A percentile compares a stretch with the other conserved stretches of the same genome.
These are phyloP conservation scores for Ceratocystiopsis sp. DNA, from an alignment of 2,329 filamentous ascomycete genomes.

Conservation along the genomic window DNA sequence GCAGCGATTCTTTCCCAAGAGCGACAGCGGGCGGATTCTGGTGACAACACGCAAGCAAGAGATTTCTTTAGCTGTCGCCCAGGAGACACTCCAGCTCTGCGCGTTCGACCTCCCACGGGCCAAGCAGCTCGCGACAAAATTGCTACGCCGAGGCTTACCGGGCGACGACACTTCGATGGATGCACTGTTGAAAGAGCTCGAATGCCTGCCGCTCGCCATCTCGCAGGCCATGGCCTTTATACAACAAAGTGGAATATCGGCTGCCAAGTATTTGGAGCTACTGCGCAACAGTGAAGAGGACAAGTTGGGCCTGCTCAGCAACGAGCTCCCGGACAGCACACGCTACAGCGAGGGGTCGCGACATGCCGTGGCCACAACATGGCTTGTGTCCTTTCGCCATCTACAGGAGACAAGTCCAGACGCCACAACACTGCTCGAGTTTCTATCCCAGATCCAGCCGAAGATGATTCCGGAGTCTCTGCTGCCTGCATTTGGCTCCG, in stretches of 20 bases:
- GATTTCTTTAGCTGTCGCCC: constrained; percentile 3
- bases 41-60: constrained; percentile 4
- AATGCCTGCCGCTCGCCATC: constrained; percentile 24
- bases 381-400: constrained; percentile 23
- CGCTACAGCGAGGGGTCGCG: constrained; percentile 15
- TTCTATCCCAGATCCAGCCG: constrained; percentile 22
- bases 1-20: too few relatives aligned
- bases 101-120: background rate
- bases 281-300: constrained; percentile 16
- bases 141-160: constrained; percentile 10
- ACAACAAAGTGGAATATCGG: constrained; percentile 12
- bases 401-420: constrained; percentile 13
- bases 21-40: too few relatives aligned
- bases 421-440: constrained; percentile 20
- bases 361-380: constrained; percentile 21
- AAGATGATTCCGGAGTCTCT: constrained; percentile 21
- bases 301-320: constrained; percentile 15
- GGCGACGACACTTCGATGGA: background rate
- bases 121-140: constrained; percentile 4
- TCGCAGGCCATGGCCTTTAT: constrained; percentile 23
- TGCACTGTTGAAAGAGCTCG: constrained; percentile 13
- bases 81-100: too few relatives aligned
- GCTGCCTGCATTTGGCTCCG: constrained; percentile 8
- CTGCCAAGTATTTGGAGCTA: constrained; percentile 18
- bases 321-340: constrained; percentile 17